phyloP scores from a whole-genome alignment of 371 early-diverging fungal genomes.

The Syncephalis plumigaleata region DNA sequence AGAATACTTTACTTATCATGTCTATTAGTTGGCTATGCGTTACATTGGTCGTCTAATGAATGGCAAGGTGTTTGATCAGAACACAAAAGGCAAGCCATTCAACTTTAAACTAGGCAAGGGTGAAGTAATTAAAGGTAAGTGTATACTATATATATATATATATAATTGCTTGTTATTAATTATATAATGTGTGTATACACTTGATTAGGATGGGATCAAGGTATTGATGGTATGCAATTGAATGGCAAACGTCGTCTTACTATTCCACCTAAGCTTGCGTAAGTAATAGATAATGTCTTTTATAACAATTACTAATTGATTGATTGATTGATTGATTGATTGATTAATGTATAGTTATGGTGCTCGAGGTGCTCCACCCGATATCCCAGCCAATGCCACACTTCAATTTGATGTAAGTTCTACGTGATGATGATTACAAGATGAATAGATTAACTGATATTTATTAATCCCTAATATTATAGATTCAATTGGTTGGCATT shows the following conservation, averaged over 20 bases:
- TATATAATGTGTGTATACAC: too few species aligned
- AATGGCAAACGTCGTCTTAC: conserved; percentile 80
- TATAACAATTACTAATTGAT: too few species aligned
- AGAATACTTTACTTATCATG: too few species aligned
- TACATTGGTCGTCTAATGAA: conserved; percentile 28
- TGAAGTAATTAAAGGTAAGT: conserved; percentile 77
- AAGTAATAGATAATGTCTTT: too few species aligned
- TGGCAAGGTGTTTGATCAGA: conserved; percentile 91
- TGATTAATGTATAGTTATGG: conserved; percentile 67
- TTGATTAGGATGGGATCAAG: conserved; percentile 59
- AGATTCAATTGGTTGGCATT: too few species aligned
- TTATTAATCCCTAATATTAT: too few species aligned
- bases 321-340: too few species aligned
- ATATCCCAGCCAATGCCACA: conserved; percentile 74
- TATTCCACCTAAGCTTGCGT: conserved; percentile 58
- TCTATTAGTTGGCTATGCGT: neutral
- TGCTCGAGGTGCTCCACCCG: conserved; percentile 65
- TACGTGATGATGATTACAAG: too few species aligned
- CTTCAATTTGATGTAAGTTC: conserved; percentile 60
- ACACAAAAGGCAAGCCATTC: conserved; percentile 81
- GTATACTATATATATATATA: too few species aligned
- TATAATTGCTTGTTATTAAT: too few species aligned
- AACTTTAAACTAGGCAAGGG: conserved; percentile 71
- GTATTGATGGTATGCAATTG: conserved; percentile 77
- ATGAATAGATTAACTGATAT: too few species aligned